These are phyloP conservation scores for Cercis canadensis DNA, from an alignment of 306 rosid species.

Conservation along the genomic window DNA sequence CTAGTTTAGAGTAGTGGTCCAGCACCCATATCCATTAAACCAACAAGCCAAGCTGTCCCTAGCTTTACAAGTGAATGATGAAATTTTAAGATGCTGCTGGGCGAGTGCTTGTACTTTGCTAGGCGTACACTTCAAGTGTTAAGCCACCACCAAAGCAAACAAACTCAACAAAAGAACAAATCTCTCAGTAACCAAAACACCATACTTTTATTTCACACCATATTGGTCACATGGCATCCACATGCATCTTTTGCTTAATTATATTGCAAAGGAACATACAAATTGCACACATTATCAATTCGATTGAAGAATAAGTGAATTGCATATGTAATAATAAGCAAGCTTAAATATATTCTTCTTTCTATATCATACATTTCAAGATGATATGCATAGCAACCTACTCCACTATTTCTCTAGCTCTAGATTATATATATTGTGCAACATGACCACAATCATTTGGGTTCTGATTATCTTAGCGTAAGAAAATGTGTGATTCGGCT, in stretches of 20 bases:
- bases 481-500: slow-evolving; percentile 18
- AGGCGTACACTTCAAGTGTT: slow-evolving; percentile 34
- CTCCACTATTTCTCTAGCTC: slow-evolving; percentile 50
- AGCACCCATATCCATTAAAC: slow-evolving; percentile 9
- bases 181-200: neutral
- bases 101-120: slow-evolving; percentile 33
- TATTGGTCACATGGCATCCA: slow-evolving; percentile 48
- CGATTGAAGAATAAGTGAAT: slow-evolving; percentile 2
- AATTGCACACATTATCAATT: slow-evolving; percentile 7
- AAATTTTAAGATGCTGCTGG: slow-evolving; percentile 15
- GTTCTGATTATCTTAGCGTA: slow-evolving; percentile 17
- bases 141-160: slow-evolving; percentile 9
- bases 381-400: slow-evolving; percentile 35
- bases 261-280: neutral
- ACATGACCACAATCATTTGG: slow-evolving; percentile 25
- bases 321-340: slow-evolving; percentile 15
- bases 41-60: slow-evolving; percentile 40
- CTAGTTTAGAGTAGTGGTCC: too few relatives aligned
- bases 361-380: neutral
- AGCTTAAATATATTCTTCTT: neutral
- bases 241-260: slow-evolving; percentile 13
- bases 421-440: slow-evolving; percentile 25
- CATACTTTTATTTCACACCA: slow-evolving; percentile 13
- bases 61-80: slow-evolving; percentile 20
- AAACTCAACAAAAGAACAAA: too few relatives aligned